A percentile compares a stretch with the other conserved stretches of the same genome.
phyloP scores from a whole-genome alignment of 2,329 filamentous ascomycete genomes.

The Epichloe sibirici region DNA sequence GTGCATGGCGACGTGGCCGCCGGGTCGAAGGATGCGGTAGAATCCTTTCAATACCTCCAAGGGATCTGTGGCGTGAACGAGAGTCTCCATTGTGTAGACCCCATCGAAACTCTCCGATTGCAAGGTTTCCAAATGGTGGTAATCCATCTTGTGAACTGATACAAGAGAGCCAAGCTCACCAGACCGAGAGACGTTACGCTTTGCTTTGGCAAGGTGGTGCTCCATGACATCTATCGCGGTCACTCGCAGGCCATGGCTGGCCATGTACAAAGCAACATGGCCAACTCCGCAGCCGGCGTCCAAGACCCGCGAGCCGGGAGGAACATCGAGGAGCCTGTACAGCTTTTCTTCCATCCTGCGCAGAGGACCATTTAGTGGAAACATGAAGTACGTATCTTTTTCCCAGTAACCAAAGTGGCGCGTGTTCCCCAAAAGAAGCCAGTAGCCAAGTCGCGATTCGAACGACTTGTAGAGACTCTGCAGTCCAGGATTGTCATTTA shows the following conservation, averaged over 20 bases:
- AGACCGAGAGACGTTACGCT: slow-evolving; percentile 23
- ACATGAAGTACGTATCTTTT: slow-evolving; percentile 33
- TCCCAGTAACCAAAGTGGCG: slow-evolving; percentile 39
- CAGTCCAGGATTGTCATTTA: slow-evolving; percentile 26
- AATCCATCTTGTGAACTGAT: slow-evolving; percentile 31
- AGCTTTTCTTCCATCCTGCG: slow-evolving; percentile 39
- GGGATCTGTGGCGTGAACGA: slow-evolving; percentile 40
- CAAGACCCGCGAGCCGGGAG: slow-evolving; percentile 29
- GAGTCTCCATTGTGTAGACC: slow-evolving; percentile 43
- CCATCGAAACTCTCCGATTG: slow-evolving; percentile 30
- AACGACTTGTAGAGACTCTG: slow-evolving; percentile 33
- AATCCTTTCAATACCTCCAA: slow-evolving; percentile 31
- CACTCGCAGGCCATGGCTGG: slow-evolving; percentile 26
- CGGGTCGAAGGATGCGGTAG: slow-evolving; percentile 33
- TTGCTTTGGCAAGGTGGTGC: slow-evolving; percentile 32
- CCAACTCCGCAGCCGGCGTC: slow-evolving; percentile 40
- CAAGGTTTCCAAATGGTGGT: slow-evolving; percentile 35
- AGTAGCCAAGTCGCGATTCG: slow-evolving; percentile 29
- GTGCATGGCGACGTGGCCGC: slow-evolving; percentile 31
- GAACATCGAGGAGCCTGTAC: slow-evolving; percentile 23
- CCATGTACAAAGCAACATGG: slow-evolving; percentile 37
- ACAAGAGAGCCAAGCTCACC: slow-evolving; percentile 23
- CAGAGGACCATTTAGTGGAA: slow-evolving; percentile 30
- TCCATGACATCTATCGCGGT: slow-evolving; percentile 36
- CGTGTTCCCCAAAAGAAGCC: slow-evolving; percentile 31